These are phyloP conservation scores for Candida sp. DNA, from an alignment of 1,139 yeast species.

Conservation along the genomic window DNA sequence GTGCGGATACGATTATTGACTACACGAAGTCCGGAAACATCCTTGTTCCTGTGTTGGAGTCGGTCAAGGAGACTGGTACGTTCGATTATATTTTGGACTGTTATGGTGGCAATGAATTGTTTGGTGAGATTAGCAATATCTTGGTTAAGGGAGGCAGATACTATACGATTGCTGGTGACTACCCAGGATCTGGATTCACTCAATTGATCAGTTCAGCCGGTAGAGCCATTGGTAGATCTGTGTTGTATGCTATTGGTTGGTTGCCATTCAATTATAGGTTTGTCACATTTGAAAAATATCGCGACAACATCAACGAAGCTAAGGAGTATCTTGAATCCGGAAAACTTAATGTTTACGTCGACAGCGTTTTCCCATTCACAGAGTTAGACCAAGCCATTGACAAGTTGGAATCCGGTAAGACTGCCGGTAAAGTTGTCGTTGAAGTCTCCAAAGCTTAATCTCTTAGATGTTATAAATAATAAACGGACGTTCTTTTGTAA, in stretches of 20 bases:
- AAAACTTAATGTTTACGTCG: conserved; percentile 49
- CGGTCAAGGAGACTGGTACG: conserved; percentile 21
- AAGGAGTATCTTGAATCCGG: conserved; percentile 39
- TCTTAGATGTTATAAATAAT: not conserved
- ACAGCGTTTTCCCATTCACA: conserved; percentile 52
- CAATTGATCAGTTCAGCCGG: conserved; percentile 20
- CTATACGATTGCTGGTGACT: conserved; percentile 52
- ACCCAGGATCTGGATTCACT: conserved; percentile 9
- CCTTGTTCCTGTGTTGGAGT: conserved; percentile 26
- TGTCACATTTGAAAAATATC: conserved; percentile 6
- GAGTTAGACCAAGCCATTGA: conserved; percentile 55
- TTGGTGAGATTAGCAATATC: conserved; percentile 25
- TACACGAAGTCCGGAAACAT: conserved; percentile 39
- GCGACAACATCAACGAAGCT: conserved; percentile 7
- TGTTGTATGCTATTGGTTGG: conserved; percentile 14
- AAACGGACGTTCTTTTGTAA: not conserved
- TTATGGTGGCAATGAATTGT: conserved; percentile 30
- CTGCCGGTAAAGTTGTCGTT: conserved; percentile 66
- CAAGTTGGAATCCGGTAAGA: conserved; percentile 48
- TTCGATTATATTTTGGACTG: conserved; percentile 39
- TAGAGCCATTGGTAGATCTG: conserved; percentile 4
- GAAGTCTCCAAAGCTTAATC: conserved; percentile 12
- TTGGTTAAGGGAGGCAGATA: conserved; percentile 46
- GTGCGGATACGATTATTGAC: conserved; percentile 57
- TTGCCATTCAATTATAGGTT: conserved; percentile 16